Conservation (phyloP, 2,329 filamentous ascomycete genomes). For the Tolypocladium tundrense region DNA sequence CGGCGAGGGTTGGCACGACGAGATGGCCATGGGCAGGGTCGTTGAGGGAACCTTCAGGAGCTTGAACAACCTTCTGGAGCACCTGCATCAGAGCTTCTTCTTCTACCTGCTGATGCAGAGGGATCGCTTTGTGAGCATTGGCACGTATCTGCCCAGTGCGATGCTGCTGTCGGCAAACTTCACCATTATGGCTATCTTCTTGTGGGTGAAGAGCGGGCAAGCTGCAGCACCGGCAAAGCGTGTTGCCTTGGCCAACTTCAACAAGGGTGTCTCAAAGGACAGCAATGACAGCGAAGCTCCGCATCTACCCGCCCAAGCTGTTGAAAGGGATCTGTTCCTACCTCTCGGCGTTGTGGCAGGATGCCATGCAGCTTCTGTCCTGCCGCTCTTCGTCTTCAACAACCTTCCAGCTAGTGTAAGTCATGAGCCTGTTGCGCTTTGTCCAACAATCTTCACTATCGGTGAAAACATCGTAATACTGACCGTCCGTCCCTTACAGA, state of each 20-base stretch:
- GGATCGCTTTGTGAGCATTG: constrained; percentile 93
- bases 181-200: constrained; percentile 83
- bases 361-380: constrained; percentile 64
- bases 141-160: constrained; percentile 92
- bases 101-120: constrained; percentile 92
- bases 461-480: not conserved
- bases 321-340: constrained; percentile 58
- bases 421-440: not conserved
- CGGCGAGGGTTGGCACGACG: constrained; percentile 90
- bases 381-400: constrained; percentile 85
- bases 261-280: not conserved
- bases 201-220: constrained; percentile 86
- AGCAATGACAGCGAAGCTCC: constrained; percentile 20
- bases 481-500: constrained; percentile 25
- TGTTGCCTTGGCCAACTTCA: not conserved
- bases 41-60: constrained; percentile 87
- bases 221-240: constrained; percentile 1
- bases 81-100: constrained; percentile 98
- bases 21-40: constrained; percentile 86
- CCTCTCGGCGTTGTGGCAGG: constrained; percentile 63
- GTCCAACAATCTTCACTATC: not conserved
- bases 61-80: constrained; percentile 91
- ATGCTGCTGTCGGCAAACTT: constrained; percentile 95
- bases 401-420: constrained; percentile 56
- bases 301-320: constrained; percentile 12